Evolutionary conservation across 2,329 filamentous ascomycete genomes (phyloP).

Genomic region (Aspergillus terreus): DNA sequence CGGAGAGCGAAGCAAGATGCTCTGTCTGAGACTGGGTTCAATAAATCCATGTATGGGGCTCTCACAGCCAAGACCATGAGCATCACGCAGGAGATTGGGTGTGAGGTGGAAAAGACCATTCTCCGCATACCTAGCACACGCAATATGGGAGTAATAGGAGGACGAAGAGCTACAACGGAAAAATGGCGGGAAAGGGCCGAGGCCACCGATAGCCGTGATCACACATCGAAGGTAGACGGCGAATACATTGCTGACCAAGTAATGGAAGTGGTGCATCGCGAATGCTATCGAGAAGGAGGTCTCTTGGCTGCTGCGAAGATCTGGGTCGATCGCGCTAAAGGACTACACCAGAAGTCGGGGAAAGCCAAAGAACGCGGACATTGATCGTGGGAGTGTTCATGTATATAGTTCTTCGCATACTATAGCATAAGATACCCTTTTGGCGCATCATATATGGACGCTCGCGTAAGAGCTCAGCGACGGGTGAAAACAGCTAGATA

Average conservation of each 20-base stretch:
- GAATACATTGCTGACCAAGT: constrained; percentile 58
- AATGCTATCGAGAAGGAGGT: constrained; percentile 44
- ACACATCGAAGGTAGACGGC: not conserved
- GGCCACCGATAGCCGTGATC: not conserved
- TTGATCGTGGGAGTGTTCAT: not conserved
- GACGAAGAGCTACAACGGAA: constrained; percentile 33
- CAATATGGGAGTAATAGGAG: constrained; percentile 76
- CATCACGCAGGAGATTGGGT: constrained; percentile 70
- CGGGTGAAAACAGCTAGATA: too few relatives aligned
- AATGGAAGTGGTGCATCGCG: constrained; percentile 57
- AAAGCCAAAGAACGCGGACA: constrained; percentile 29
- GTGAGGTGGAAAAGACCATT: constrained; percentile 75
- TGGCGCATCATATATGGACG: too few relatives aligned
- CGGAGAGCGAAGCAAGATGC: constrained; percentile 32
- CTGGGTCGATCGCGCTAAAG: constrained; percentile 52
- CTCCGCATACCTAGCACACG: constrained; percentile 88
- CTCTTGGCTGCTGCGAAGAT: constrained; percentile 42
- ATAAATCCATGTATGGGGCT: constrained; percentile 72
- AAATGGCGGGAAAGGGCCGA: constrained; percentile 24
- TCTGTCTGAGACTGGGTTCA: constrained; percentile 28
- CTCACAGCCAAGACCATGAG: constrained; percentile 73
- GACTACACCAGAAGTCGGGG: constrained; percentile 44
- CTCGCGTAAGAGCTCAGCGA: too few relatives aligned
- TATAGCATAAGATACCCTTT: not conserved
- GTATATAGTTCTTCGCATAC: too few relatives aligned